These are phyloP conservation scores for Colletotrichum eleusines DNA, from an alignment of 2,329 filamentous ascomycete species.

Conservation along the genomic window DNA sequence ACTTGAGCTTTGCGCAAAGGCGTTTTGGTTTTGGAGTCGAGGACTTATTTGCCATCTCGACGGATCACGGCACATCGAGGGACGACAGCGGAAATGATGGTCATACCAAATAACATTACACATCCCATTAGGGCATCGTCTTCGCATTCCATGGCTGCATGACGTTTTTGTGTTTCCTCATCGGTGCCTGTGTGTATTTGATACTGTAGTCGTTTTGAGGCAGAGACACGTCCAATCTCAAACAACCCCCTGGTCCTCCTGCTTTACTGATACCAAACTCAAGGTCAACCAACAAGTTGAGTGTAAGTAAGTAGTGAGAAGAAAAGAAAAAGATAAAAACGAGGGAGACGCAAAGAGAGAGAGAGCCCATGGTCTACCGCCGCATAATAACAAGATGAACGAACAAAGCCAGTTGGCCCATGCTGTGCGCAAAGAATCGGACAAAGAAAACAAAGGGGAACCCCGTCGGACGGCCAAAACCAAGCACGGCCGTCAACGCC, in stretches of 20 bases:
- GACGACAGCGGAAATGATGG: not conserved
- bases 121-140: too few species aligned
- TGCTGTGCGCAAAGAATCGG: constrained; percentile 21
- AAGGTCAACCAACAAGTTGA: not conserved
- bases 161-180: not conserved
- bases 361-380: constrained; percentile 13
- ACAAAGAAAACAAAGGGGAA: constrained; percentile 1
- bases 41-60: not conserved
- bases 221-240: too few species aligned
- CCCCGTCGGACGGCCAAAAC: constrained; percentile 3
- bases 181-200: not conserved
- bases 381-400: not conserved
- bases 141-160: too few species aligned
- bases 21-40: not conserved
- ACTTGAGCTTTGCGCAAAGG: not conserved
- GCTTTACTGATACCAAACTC: not conserved
- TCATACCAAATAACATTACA: not conserved
- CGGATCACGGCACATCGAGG: not conserved
- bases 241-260: not conserved
- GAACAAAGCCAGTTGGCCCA: not conserved
- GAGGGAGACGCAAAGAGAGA: too few species aligned
- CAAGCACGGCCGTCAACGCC: constrained; percentile 36
- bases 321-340: not conserved
- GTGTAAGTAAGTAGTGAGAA: not conserved
- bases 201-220: not conserved